phyloP scores from a whole-genome alignment of 129 eudicot genomes.

The Lonicera japonica region DNA sequence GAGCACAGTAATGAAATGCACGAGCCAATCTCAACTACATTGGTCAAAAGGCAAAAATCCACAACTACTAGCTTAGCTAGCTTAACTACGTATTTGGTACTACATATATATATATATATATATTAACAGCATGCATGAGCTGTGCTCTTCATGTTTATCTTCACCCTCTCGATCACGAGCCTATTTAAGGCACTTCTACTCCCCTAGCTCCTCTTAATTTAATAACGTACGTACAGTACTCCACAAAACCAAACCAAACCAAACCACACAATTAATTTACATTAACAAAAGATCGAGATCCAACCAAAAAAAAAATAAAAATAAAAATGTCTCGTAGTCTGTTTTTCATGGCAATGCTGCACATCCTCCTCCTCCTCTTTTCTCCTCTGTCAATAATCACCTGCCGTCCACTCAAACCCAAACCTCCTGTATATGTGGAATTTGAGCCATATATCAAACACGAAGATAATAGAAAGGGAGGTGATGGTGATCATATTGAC shows the following conservation, averaged over 20 bases:
- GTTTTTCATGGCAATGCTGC: constrained; percentile 11
- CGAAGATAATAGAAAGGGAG: not conserved
- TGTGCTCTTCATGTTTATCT: constrained; percentile 1
- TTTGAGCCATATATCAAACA: constrained; percentile 9
- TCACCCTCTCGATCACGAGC: constrained; percentile 14
- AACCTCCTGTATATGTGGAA: not conserved
- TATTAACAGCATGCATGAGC: constrained; percentile 15
- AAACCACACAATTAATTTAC: too few relatives aligned
- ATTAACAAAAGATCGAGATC: not conserved
- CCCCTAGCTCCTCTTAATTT: not conserved
- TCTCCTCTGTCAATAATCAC: not conserved
- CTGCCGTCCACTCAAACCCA: constrained; percentile 8
- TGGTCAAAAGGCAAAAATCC: not conserved
- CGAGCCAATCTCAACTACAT: constrained; percentile 12
- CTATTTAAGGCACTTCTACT: constrained; percentile 12
- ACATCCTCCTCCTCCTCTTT: constrained; percentile 5
- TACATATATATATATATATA: too few relatives aligned
- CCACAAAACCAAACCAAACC: too few relatives aligned
- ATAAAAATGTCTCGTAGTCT: constrained; percentile 7
- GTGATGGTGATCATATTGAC: too few relatives aligned
- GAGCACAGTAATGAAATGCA: constrained; percentile 12
- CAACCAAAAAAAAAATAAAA: not conserved
- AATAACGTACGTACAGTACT: not conserved
- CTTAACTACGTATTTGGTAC: too few relatives aligned
- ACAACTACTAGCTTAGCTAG: not conserved